Evolutionary conservation across 2,329 filamentous ascomycete genomes (phyloP).

Genomic region (Tolypocladium inflatum): DNA sequence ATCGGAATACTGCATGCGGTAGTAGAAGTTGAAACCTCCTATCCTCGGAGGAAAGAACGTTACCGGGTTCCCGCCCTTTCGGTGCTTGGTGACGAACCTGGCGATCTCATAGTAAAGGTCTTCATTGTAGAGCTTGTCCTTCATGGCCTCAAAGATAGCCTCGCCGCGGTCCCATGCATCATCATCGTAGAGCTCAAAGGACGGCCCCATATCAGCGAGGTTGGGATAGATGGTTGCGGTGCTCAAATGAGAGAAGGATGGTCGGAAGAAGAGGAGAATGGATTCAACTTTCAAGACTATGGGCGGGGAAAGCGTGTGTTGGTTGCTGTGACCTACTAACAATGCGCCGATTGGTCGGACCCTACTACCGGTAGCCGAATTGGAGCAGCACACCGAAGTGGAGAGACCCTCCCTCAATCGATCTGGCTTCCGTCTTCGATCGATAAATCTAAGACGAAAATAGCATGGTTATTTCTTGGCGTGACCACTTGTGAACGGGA

Average conservation of each 20-base stretch:
- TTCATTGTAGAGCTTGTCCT: not conserved
- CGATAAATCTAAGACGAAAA: not conserved
- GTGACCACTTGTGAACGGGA: not conserved
- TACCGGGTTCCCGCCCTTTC: not conserved
- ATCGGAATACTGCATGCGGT: constrained; percentile 5
- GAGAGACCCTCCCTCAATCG: not conserved
- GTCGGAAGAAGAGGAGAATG: not conserved
- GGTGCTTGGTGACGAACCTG: constrained; percentile 1
- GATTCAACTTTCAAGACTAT: no score
- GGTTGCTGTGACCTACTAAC: no score
- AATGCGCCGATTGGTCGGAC: no score
- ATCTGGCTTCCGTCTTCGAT: not conserved
- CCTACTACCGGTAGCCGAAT: no score
- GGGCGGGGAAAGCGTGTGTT: no score
- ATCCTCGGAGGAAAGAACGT: not conserved
- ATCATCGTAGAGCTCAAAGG: constrained; percentile 1
- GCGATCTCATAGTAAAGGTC: constrained; percentile 2
- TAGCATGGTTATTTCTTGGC: not conserved
- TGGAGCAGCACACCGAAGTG: no score
- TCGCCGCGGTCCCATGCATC: constrained; percentile 1
- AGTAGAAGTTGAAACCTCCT: constrained; percentile 1
- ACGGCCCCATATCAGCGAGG: not conserved
- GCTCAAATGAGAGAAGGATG: not conserved
- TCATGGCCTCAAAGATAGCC: not conserved
- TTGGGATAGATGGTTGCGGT: not conserved